Conservation (phyloP, 441 rosid genomes). For the Cnidoscolus chayamansa region DNA sequence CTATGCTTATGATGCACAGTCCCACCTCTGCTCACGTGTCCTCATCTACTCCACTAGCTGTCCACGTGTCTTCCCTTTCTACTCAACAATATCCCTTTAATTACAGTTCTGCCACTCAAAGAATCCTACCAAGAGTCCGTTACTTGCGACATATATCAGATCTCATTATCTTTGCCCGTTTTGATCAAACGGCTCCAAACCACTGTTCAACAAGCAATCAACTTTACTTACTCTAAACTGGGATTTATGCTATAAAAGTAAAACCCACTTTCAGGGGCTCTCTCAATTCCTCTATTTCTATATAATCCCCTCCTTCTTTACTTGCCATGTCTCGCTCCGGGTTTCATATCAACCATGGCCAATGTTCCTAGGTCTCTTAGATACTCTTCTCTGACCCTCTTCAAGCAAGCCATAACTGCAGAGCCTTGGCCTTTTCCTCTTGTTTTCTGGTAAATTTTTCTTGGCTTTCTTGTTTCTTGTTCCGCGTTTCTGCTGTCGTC, state of each 20-base stretch:
- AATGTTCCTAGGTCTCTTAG: conserved; percentile 32
- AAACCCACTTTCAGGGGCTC: not conserved
- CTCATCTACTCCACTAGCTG: no score
- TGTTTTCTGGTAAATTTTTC: conserved; percentile 13
- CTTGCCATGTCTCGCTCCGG: conserved; percentile 15
- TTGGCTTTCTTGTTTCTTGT: not conserved
- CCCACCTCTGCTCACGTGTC: conserved; percentile 33
- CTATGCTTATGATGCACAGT: conserved; percentile 4
- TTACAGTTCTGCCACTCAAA: conserved; percentile 9
- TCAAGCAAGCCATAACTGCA: conserved; percentile 24
- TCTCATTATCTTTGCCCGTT: not conserved
- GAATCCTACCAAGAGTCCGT: not conserved
- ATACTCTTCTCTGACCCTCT: conserved; percentile 35
- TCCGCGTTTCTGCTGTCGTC: no score
- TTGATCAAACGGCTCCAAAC: conserved; percentile 23
- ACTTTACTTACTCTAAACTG: no score
- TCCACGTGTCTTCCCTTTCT: no score
- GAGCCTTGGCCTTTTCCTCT: conserved; percentile 32
- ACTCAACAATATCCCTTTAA: not conserved
- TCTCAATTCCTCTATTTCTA: not conserved
- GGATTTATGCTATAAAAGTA: not conserved
- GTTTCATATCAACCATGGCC: conserved; percentile 32
- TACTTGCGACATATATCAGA: not conserved
- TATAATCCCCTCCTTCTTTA: conserved; percentile 15
- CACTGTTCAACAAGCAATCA: not conserved